Evolutionary conservation across 768 basidiomycete genomes (phyloP), one percentile per base, ranked within the genome.

Genomic region (Psilocybe sp.): DNA sequence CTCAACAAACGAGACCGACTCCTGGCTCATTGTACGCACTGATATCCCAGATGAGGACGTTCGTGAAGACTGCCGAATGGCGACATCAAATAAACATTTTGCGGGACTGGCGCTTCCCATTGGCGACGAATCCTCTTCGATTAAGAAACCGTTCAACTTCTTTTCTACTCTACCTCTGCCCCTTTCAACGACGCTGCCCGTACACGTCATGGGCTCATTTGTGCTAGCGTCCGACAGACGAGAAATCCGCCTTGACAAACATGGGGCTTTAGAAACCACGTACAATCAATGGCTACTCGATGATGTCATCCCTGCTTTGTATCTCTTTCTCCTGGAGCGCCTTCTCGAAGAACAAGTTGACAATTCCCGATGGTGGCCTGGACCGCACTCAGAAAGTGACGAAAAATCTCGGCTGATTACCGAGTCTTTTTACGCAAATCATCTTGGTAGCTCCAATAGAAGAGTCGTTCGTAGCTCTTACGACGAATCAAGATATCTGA

Each of bases 181-280:
- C 3, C 64, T 71, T 4, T 18, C 57, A 3, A 75, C 67, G 3
- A 57, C 67, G 3, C 61, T 81, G 0, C 77, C 78, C 0, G 66
- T 75, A 1, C 78, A 81, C 51, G 58, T 79, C 8, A 71, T 69
- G 44, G 77, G 73, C 0, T 70, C 76, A 0, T 79, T 78, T 52
- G 67, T 75, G 37, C 59, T 79, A 4, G 69, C 78, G 0, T 68
- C 74, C 2, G 78, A 81, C 54, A 60, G 78, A 33, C 58, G 78
- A 33, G 64, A 68, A 20, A 70, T 77, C 33, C 68, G 74, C 6
- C 65, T 73, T 40, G 76, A 78, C 54, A 65, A 63, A 3, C 64
- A 64, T 28, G 58, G 55, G 28, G 64, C 60, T 23, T 40, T 55
- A 1, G 73, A 74, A 45, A 66, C 74, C 5, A 47, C 50, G 11